A percentile compares a stretch with the other conserved stretches of the same genome.
These are phyloP conservation scores for Pyrus bretschneideri DNA, from an alignment of 306 rosid species.

Conservation along the genomic window DNA sequence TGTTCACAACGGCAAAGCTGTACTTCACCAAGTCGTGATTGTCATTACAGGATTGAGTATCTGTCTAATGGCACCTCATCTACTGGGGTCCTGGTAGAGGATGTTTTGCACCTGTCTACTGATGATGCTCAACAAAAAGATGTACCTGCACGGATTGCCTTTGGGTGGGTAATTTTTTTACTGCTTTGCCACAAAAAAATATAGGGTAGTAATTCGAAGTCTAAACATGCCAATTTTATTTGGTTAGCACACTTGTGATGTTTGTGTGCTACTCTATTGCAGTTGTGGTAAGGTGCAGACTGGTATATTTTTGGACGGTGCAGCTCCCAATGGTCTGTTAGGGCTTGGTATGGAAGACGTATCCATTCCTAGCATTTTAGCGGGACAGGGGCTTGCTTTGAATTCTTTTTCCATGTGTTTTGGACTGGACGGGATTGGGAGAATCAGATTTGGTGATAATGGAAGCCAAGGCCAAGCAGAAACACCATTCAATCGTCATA, in stretches of 20 bases:
- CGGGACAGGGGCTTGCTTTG: conserved; percentile 45
- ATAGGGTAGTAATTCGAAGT: not conserved
- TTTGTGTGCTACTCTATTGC: conserved; percentile 20
- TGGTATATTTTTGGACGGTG: conserved; percentile 57
- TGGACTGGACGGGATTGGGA: conserved; percentile 52
- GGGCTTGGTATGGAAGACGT: conserved; percentile 69
- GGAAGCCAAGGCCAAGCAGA: conserved; percentile 52
- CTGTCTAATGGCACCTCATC: conserved; percentile 62
- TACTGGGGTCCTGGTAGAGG: conserved; percentile 68
- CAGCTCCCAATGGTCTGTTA: conserved; percentile 81
- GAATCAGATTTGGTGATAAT: conserved; percentile 76
- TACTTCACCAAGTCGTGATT: conserved; percentile 36
- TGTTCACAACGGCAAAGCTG: conserved; percentile 43
- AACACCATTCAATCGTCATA: conserved; percentile 53
- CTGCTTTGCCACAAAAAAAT: not conserved
- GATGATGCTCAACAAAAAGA: conserved; percentile 35
- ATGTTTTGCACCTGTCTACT: conserved; percentile 62
- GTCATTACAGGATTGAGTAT: conserved; percentile 52
- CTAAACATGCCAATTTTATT: not conserved
- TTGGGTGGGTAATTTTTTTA: conserved; percentile 52
- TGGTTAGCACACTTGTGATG: conserved; percentile 5
- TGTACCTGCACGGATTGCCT: conserved; percentile 40
- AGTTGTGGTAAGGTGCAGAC: conserved; percentile 84
- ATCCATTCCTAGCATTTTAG: conserved; percentile 83
- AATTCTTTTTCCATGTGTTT: conserved; percentile 95